Percentiles rank a stretch among this genome's conserved stretches.
Evolutionary conservation across 2,329 filamentous ascomycete genomes (phyloP).

Genomic region (Sporothrix euskadiensis): DNA sequence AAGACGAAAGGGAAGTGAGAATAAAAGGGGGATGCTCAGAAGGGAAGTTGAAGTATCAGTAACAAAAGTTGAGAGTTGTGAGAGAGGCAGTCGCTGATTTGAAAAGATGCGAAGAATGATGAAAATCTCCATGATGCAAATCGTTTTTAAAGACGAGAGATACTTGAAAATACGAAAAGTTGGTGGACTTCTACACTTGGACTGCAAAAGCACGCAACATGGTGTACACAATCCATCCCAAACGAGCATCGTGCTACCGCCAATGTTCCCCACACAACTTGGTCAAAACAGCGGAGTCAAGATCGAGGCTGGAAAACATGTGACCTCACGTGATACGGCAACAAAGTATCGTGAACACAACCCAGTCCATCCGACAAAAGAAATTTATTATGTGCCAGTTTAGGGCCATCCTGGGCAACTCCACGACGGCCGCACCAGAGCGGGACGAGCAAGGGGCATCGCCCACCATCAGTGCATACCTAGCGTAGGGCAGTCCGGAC

Average conservation of each 20-base stretch:
- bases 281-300: neutral
- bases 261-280: neutral
- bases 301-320: constrained; percentile 12
- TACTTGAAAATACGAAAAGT: neutral
- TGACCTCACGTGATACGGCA: constrained; percentile 15
- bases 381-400: constrained; percentile 1
- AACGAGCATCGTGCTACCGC: neutral
- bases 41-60: neutral
- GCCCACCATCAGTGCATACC: neutral
- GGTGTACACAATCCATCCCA: neutral
- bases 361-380: neutral
- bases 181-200: neutral
- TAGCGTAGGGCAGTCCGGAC: neutral
- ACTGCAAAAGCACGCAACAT: neutral
- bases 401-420: neutral
- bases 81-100: neutral
- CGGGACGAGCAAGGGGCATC: neutral
- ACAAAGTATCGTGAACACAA: neutral
- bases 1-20: neutral
- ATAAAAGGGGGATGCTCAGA: neutral
- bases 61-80: neutral
- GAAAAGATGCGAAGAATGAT: neutral
- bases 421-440: neutral
- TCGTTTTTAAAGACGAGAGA: neutral
- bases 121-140: neutral